phyloP scores from a whole-genome alignment of 1,139 yeast genomes.

The Nakaseomyces nivariensis region DNA sequence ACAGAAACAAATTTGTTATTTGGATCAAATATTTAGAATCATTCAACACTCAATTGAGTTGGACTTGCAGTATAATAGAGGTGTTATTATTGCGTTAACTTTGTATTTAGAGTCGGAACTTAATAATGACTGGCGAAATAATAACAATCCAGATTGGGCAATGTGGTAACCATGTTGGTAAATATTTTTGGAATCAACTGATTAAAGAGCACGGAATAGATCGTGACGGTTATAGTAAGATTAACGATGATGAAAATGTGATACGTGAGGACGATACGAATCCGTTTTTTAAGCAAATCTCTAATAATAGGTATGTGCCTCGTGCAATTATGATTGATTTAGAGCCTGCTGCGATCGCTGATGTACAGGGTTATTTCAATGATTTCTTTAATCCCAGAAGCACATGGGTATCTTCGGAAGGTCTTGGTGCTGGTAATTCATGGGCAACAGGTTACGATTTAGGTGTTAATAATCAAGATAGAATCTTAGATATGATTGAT shows the following conservation, averaged over 20 bases:
- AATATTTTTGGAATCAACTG: slow-evolving; percentile 86
- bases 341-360: slow-evolving; percentile 81
- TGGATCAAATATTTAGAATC: background rate
- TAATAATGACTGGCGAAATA: slow-evolving; percentile 39
- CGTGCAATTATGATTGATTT: slow-evolving; percentile 76
- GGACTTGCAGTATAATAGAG: too few species aligned
- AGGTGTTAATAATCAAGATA: slow-evolving; percentile 62
- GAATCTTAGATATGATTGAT: slow-evolving; percentile 71
- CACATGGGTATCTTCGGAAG: slow-evolving; percentile 66
- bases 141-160: slow-evolving; percentile 65
- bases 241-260: slow-evolving; percentile 16
- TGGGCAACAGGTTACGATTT: slow-evolving; percentile 88
- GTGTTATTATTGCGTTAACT: too few species aligned
- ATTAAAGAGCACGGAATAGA: slow-evolving; percentile 81
- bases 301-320: slow-evolving; percentile 74
- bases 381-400: slow-evolving; percentile 80
- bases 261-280: slow-evolving; percentile 65
- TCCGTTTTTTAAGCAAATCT: slow-evolving; percentile 72
- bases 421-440: slow-evolving; percentile 90
- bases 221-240: slow-evolving; percentile 51
- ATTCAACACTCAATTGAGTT: too few species aligned
- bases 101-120: too few species aligned
- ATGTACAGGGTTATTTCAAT: slow-evolving; percentile 45
- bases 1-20: background rate
- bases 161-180: slow-evolving; percentile 95